Conservation (phyloP, 202 grass and related monocot genomes). For the Digitaria exilis region DNA sequence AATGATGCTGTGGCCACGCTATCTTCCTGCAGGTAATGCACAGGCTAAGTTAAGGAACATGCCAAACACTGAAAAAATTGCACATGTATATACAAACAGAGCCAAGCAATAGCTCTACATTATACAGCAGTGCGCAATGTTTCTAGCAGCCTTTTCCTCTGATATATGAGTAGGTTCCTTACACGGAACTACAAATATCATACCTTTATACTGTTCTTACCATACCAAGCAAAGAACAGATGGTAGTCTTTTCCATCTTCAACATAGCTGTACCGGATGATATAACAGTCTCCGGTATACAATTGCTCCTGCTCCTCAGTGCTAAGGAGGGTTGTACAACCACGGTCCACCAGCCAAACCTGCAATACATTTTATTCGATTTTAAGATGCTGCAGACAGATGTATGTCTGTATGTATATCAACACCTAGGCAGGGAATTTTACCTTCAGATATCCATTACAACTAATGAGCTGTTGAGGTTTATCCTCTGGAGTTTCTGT, state of each 20-base stretch:
- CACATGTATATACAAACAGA: constrained; percentile 15
- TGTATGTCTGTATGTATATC: neutral
- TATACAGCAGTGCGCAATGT: neutral
- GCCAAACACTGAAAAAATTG: constrained; percentile 1
- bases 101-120: neutral
- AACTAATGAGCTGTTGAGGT: constrained; percentile 49
- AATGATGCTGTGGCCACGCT: constrained; percentile 46
- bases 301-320: constrained; percentile 65
- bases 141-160: neutral
- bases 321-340: constrained; percentile 50
- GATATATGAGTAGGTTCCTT: neutral
- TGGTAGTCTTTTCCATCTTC: constrained; percentile 62
- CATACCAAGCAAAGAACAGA: constrained; percentile 75
- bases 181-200: constrained; percentile 17
- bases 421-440: constrained; percentile 12
- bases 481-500: constrained; percentile 70
- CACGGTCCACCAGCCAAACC: constrained; percentile 75
- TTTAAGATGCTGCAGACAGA: constrained; percentile 14
- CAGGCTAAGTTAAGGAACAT: constrained; percentile 29
- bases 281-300: constrained; percentile 80
- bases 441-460: constrained; percentile 67
- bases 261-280: constrained; percentile 65
- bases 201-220: constrained; percentile 70
- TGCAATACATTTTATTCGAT: constrained; percentile 34
- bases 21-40: constrained; percentile 62